phyloP scores from a whole-genome alignment of 805 yeast species.

The Metschnikowia orientalis region DNA sequence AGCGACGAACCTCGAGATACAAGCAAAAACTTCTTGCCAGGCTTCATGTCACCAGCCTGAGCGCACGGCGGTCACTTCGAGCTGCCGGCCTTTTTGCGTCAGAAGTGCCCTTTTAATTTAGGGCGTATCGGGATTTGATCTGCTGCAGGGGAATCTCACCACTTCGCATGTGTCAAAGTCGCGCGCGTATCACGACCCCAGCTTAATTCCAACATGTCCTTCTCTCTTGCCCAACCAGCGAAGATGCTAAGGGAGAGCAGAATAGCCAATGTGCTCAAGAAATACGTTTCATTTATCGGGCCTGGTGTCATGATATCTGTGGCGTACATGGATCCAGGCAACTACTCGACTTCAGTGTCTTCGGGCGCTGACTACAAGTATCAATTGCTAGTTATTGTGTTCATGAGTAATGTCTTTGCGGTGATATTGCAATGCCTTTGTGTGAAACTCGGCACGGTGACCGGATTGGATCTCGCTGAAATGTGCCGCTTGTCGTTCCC shows the following conservation, averaged over 20 bases:
- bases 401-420: conserved; percentile 80
- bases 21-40: too few species aligned
- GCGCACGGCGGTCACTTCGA: too few species aligned
- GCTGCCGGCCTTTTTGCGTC: too few species aligned
- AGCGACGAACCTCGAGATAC: too few species aligned
- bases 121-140: too few species aligned
- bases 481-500: conserved; percentile 75
- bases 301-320: conserved; percentile 88
- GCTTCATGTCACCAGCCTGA: too few species aligned
- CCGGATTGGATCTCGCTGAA: conserved; percentile 84
- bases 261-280: conserved; percentile 27
- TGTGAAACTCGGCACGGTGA: conserved; percentile 81
- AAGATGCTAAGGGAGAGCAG: conserved; percentile 11
- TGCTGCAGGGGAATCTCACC: too few species aligned
- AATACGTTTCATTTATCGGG: conserved; percentile 69
- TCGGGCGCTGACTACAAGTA: conserved; percentile 82
- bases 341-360: conserved; percentile 82
- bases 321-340: conserved; percentile 93
- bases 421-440: conserved; percentile 78
- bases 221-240: conserved; percentile 3
- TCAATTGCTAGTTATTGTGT: conserved; percentile 64
- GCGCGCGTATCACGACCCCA: too few species aligned
- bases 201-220: conserved; percentile 4
- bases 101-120: too few species aligned
- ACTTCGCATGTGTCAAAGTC: too few species aligned